Percentiles rank a stretch among this genome's conserved stretches.
phyloP scores from a whole-genome alignment of 768 basidiomycete species.

The Pulveroboletus sp. region DNA sequence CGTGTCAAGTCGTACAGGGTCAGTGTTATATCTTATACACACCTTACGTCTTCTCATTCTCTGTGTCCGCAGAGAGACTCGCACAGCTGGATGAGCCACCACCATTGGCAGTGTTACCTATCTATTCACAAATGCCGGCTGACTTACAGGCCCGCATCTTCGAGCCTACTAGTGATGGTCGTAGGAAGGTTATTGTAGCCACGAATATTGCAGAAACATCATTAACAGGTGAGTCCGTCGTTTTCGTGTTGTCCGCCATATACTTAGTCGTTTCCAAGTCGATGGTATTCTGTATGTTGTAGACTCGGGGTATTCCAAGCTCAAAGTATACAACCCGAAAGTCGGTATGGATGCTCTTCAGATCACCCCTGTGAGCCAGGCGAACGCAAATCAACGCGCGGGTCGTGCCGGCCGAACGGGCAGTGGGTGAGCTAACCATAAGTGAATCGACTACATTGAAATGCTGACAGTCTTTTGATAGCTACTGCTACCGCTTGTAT shows the following conservation, averaged over 20 bases:
- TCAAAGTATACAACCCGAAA: slow-evolving; percentile 98
- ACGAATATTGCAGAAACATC: slow-evolving; percentile 99
- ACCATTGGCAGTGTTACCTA: slow-evolving; percentile 86
- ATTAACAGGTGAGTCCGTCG: slow-evolving; percentile 61
- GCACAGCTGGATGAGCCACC: slow-evolving; percentile 88
- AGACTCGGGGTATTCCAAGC: slow-evolving; percentile 93
- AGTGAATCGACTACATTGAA: not conserved
- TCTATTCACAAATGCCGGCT: slow-evolving; percentile 99
- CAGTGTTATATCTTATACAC: slow-evolving; percentile 13
- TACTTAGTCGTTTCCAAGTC: slow-evolving; percentile 43
- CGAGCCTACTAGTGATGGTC: slow-evolving; percentile 87
- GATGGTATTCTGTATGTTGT: slow-evolving; percentile 98
- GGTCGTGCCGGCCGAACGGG: slow-evolving; percentile 97
- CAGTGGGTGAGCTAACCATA: slow-evolving; percentile 60
- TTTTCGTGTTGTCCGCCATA: not conserved
- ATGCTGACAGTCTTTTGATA: slow-evolving; percentile 27
- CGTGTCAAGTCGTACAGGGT: slow-evolving; percentile 93
- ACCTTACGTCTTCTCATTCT: not conserved
- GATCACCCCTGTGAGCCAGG: slow-evolving; percentile 98
- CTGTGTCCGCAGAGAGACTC: slow-evolving; percentile 64
- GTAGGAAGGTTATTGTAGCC: slow-evolving; percentile 95
- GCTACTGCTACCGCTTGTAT: slow-evolving; percentile 93
- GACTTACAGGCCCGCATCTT: slow-evolving; percentile 99
- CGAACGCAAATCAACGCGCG: slow-evolving; percentile 93
- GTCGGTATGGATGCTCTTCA: slow-evolving; percentile 99